Evolutionary conservation across 352 stramenopile species (phyloP).

Genomic region (Phytopythium delawarense): DNA sequence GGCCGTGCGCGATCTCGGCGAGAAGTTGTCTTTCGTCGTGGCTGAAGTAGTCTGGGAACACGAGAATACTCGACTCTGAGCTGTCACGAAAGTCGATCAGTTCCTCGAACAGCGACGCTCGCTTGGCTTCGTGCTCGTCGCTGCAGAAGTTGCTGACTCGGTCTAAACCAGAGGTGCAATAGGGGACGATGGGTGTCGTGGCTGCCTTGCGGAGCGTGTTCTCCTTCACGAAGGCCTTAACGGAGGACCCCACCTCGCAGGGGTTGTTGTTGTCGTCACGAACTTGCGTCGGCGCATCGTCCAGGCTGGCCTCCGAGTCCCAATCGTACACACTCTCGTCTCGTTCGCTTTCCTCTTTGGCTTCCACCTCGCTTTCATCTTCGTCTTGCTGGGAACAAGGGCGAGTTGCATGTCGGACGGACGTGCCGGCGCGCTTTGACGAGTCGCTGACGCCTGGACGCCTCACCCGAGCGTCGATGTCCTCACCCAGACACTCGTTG

Average conservation of each 20-base stretch:
- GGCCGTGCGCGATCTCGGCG: constrained; percentile 39
- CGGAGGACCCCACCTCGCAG: background rate
- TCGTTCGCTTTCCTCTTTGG: background rate
- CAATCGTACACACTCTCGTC: constrained; percentile 5
- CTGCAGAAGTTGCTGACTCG: background rate
- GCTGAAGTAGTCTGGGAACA: constrained; percentile 69
- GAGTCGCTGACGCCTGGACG: background rate
- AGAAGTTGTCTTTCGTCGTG: constrained; percentile 51
- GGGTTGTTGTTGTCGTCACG: background rate
- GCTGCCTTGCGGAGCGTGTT: constrained; percentile 7
- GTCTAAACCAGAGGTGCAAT: background rate
- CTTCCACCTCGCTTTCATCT: background rate
- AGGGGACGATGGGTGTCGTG: background rate
- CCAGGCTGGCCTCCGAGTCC: constrained; percentile 1
- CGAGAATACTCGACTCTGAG: constrained; percentile 41
- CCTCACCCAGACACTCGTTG: constrained; percentile 5
- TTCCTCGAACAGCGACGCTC: constrained; percentile 50
- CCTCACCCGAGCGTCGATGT: background rate
- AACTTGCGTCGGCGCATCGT: background rate
- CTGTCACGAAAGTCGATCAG: constrained; percentile 50
- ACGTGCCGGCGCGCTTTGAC: background rate
- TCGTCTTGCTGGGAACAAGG: background rate
- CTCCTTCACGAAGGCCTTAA: background rate
- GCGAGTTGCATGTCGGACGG: background rate
- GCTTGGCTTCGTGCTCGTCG: constrained; percentile 12